phyloP scores from a whole-genome alignment of 2,329 filamentous ascomycete species.

The Diaporthe batatas region DNA sequence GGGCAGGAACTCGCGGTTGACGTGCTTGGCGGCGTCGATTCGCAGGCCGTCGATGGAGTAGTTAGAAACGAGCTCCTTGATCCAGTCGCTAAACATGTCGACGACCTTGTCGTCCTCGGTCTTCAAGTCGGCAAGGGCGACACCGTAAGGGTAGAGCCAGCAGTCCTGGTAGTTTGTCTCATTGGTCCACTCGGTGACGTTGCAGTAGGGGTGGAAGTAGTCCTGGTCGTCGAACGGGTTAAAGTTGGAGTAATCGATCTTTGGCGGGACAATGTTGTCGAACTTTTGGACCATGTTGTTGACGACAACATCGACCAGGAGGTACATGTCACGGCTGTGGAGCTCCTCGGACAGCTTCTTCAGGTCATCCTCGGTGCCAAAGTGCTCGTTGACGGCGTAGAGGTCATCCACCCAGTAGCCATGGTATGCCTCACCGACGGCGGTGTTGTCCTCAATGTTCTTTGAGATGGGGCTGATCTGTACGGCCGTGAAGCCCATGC shows the following conservation, averaged over 20 bases:
- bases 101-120: conserved; percentile 66
- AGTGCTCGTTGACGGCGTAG: conserved; percentile 67
- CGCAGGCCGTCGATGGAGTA: conserved; percentile 74
- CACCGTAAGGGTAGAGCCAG: conserved; percentile 63
- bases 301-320: conserved; percentile 65
- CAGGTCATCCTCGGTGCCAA: conserved; percentile 71
- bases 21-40: conserved; percentile 73
- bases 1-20: conserved; percentile 70
- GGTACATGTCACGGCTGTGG: conserved; percentile 54
- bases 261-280: conserved; percentile 53
- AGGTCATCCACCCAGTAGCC: conserved; percentile 68
- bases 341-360: conserved; percentile 63
- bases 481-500: conserved; percentile 70
- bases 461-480: conserved; percentile 71
- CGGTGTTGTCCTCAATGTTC: conserved; percentile 52
- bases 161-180: conserved; percentile 63
- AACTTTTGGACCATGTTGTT: conserved; percentile 67
- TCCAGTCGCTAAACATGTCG: conserved; percentile 69
- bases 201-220: conserved; percentile 73
- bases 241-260: conserved; percentile 58
- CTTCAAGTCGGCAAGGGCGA: conserved; percentile 73
- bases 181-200: conserved; percentile 66
- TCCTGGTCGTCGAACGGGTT: conserved; percentile 62
- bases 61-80: conserved; percentile 67
- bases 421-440: conserved; percentile 59